Evolutionary conservation across 2,329 filamentous ascomycete genomes (phyloP).

Genomic region (Arthrobotrys pseudoclavata): DNA sequence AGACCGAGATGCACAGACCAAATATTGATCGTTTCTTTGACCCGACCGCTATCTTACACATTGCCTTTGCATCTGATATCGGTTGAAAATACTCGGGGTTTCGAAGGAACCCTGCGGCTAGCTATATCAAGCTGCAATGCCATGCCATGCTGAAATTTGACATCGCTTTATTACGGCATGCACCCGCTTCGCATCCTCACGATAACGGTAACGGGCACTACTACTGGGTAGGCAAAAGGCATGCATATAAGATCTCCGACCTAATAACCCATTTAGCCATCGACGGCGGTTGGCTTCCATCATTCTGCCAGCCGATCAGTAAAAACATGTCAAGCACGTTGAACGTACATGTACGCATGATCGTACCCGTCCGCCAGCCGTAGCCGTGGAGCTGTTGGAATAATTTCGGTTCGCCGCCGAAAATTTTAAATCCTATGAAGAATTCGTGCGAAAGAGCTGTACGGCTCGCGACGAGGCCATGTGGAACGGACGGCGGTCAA

Average conservation of each 20-base stretch:
- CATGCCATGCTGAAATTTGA: constrained; percentile 12
- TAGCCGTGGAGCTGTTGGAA: constrained; percentile 2
- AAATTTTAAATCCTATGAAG: background rate
- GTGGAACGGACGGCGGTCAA: constrained; percentile 16
- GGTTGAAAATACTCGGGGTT: constrained; percentile 1
- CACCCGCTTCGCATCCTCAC: constrained; percentile 18
- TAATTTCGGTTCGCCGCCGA: constrained; percentile 56
- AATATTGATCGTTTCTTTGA: background rate
- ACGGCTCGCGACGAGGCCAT: background rate
- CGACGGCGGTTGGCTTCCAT: constrained; percentile 28
- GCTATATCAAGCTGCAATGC: constrained; percentile 21
- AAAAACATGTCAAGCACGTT: background rate
- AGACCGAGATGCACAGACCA: constrained; percentile 14
- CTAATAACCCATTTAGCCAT: constrained; percentile 47
- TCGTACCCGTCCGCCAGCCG: background rate
- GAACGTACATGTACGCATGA: background rate
- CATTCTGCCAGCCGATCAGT: constrained; percentile 38
- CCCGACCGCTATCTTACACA: constrained; percentile 9
- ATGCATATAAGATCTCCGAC: constrained; percentile 48
- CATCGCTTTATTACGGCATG: constrained; percentile 46
- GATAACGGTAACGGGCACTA: constrained; percentile 3
- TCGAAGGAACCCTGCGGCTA: constrained; percentile 28
- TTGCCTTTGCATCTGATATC: constrained; percentile 4
- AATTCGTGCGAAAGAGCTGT: background rate
- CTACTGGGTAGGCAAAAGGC: constrained; percentile 27